Evolutionary conservation across 805 yeast species (phyloP), one percentile per base, ranked within the genome.

Genomic region (Wickerhamomyces queroliae): DNA sequence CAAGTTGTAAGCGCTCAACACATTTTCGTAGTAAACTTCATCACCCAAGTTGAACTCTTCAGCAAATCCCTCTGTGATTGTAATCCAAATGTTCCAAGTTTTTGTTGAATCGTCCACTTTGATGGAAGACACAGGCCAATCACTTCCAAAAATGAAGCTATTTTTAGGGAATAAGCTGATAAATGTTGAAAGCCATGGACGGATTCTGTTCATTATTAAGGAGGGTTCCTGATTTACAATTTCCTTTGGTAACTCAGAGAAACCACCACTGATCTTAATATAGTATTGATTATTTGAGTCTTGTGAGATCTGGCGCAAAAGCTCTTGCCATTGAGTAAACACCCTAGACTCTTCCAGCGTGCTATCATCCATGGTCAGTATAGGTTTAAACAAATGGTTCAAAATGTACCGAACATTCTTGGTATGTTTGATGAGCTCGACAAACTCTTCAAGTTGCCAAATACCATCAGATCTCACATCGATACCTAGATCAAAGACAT

Each of bases 321-420:
- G 19, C n/a, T 51, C 21, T 39, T 44, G 38, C 64, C 67, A 60
- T 2, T 29, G 23, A 2, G 25, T 30, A 20, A 61, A 53, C 8
- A 26, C 23, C 7, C 28, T 37, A 24, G 41, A 8, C 7, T 25
- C 38, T 37, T 19, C 46, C 38, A 16, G 41, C 30, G 8, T 32
- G 40, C 4, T 40, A n/a, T 13, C 13, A 15, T 8, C 23, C 10
- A 42, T 15, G 1, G 43, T 39, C 12, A 63, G 50, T 35, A 61
- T 55, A 1, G 76, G 74, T 47, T 70, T 70, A 3, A 66, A 57
- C 40, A 70, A 49, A 51, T 70, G 76, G 45, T 70, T 66, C 22
- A 70, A 52, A 21, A 70, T 56, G 39, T 55, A 62, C 7, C 51
- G 56, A 13, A 64, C 52, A 17, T 52, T 45, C 7, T 56, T 52